Base-by-base conservation (phyloP, 306 rosid species). In the Quercus wislizeni region DNA sequence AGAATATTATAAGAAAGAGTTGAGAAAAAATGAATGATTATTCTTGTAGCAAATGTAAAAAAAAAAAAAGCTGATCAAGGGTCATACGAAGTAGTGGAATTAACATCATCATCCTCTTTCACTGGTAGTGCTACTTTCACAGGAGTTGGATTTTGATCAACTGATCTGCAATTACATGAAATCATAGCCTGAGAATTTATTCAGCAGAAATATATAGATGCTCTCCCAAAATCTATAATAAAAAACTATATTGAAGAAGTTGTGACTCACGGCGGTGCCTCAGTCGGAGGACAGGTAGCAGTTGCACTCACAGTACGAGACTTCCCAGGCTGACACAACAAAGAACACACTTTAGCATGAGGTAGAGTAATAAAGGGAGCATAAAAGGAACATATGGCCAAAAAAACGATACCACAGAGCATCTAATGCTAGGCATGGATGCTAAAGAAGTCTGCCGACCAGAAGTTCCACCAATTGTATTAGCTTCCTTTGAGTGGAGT, bases 71-170 rank as follows among this genome's bases (percentile, higher is more conserved):
- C 27, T 77, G 65, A 63, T 78, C 1, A 19, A 64, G 69, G 63
- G 79, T 69, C 93, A 67, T 93, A 95, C 99, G 99, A 93, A 76
- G 96, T 88, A 69, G 91, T 78, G 69, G 98, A 93, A 77, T 77
- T 81, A 86, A 78, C 81, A 80, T 93, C 98, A 20, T 93, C 98
- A 0, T 94, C 98, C 75, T 89, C 93, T 78, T 80, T 91, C 57
- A 74, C 54, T 33, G 54, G 76, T 31, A 83, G 77, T 52, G 89
- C 85, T 73, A 83, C 68, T 82, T 81, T 86, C 54, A 57, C 82
- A 69, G 93, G 79, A 74, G 20, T 76, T 58, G 88, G 65, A 74
- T 76, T 87, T 74, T 89, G 89, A 58, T 87, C 92, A 78, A 79
- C 84, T 76, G 82, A 38, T 81, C 98, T 94, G 91, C 81, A 85